Evolutionary conservation across 768 basidiomycete genomes (phyloP), one percentile per base, ranked within the genome.

Genomic region (Calocybe indica): DNA sequence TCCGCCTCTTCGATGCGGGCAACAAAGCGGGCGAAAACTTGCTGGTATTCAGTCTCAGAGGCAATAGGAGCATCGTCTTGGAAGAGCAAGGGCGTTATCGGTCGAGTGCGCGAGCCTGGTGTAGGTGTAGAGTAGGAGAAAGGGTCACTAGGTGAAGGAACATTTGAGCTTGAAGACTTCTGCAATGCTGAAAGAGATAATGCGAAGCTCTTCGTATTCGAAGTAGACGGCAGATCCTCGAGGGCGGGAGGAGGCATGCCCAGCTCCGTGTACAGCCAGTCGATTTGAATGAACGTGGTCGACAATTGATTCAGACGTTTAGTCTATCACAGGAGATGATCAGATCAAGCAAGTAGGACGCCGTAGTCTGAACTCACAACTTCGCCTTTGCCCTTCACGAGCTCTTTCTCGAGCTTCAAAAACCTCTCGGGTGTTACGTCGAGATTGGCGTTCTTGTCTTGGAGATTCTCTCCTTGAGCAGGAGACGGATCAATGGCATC

Each of bases 361-460:
- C 11, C n/a, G 45, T 46, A 37, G 51, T 30, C 22, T 36, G n/a
- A 30, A 72, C 87, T 58, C 56, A 91, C 87, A 46, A 91, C 76
- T 77, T 94, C 92, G n/a, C 78, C 77, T 64, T 92, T 92, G 8
- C 88, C 90, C 45, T 85, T 73, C 7, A 88, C 82, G 12, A 92
- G 75, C 58, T 93, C 90, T 60, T 88, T 85, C 71, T 93, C 89
- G 5, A 94, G 69, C 55, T 72, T 83, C 40, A 80, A 74, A 58
- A 94, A 89, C 9, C 87, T 77, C 53, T 92, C 90, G 0, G 86
- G 83, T 8, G 82, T 84, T 11, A 92, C 87, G 55, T 93, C 87
- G 15, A 78, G 72, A 56, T 78, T 73, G 5, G 75, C 68, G 31
- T 67, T 62, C 2, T 61, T 51, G 34, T 72, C 70, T 3, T 63